Percentiles rank a stretch among this genome's conserved stretches.
Conservation (phyloP, 2,329 filamentous ascomycete species). For the Colletotrichum tofieldiae region DNA sequence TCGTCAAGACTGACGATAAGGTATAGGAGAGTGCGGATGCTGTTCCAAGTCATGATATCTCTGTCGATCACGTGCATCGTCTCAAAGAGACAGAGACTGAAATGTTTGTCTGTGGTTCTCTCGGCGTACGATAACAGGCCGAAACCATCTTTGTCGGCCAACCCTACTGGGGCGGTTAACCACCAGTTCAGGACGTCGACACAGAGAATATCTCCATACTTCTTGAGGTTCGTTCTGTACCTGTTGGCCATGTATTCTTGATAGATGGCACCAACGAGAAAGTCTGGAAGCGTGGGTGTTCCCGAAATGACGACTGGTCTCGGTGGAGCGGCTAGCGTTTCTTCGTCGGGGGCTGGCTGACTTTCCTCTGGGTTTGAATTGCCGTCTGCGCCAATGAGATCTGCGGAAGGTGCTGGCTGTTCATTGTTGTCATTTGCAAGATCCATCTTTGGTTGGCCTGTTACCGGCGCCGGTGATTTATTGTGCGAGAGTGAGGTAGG, state of each 20-base stretch:
- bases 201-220: background rate
- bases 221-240: background rate
- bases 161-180: slow-evolving; percentile 57
- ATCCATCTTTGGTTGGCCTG: background rate
- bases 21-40: slow-evolving; percentile 55
- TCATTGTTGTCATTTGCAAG: background rate
- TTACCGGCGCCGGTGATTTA: no score
- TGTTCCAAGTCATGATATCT: slow-evolving; percentile 58
- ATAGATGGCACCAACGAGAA: background rate
- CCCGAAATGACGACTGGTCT: background rate
- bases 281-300: background rate
- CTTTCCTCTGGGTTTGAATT: background rate
- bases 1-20: slow-evolving; percentile 50
- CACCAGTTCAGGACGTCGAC: slow-evolving; percentile 47
- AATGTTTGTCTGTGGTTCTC: slow-evolving; percentile 55
- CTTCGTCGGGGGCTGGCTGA: background rate
- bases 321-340: background rate
- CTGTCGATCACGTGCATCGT: slow-evolving; percentile 54
- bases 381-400: background rate
- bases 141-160: slow-evolving; percentile 62
- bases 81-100: slow-evolving; percentile 61
- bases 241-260: background rate
- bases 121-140: slow-evolving; percentile 49
- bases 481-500: background rate
- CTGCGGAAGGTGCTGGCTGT: background rate